Percentiles rank a stretch among this genome's conserved stretches.
phyloP scores from a whole-genome alignment of 1,139 yeast genomes.

The Lodderomyces margitis region DNA sequence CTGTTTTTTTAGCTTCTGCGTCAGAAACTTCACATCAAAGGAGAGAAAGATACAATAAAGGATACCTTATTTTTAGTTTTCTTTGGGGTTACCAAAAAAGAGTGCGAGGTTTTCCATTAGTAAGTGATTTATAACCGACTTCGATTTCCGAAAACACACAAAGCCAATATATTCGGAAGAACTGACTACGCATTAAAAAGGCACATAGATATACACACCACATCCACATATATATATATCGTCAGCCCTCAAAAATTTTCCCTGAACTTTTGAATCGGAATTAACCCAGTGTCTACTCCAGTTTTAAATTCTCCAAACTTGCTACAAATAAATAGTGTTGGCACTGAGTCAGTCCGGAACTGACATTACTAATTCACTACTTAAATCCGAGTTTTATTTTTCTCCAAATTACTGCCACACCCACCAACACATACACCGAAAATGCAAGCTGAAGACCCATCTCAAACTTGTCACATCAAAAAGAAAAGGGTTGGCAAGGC shows the following conservation, averaged over 20 bases:
- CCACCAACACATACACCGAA: too few relatives aligned
- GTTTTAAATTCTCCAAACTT: too few relatives aligned
- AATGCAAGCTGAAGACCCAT: conserved; percentile 6
- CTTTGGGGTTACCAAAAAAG: not conserved
- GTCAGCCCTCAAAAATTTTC: too few relatives aligned
- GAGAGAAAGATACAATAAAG: not conserved
- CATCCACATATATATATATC: too few relatives aligned
- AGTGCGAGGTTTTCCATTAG: not conserved
- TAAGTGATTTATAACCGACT: not conserved
- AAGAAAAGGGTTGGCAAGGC: conserved; percentile 80
- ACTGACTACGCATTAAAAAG: too few relatives aligned
- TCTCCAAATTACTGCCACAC: too few relatives aligned
- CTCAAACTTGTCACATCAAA: conserved; percentile 22
- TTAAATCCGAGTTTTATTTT: not conserved
- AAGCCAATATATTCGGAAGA: not conserved
- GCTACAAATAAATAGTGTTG: too few relatives aligned
- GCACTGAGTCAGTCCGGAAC: too few relatives aligned
- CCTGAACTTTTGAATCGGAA: too few relatives aligned
- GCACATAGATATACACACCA: not conserved
- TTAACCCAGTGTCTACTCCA: too few relatives aligned
- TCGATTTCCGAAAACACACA: not conserved
- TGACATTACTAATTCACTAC: not conserved
- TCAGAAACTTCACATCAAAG: not conserved
- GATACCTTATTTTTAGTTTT: too few relatives aligned
- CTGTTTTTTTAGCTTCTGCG: not conserved